phyloP scores from a whole-genome alignment of 805 yeast genomes.

The Kodamaea neixiangensis region DNA sequence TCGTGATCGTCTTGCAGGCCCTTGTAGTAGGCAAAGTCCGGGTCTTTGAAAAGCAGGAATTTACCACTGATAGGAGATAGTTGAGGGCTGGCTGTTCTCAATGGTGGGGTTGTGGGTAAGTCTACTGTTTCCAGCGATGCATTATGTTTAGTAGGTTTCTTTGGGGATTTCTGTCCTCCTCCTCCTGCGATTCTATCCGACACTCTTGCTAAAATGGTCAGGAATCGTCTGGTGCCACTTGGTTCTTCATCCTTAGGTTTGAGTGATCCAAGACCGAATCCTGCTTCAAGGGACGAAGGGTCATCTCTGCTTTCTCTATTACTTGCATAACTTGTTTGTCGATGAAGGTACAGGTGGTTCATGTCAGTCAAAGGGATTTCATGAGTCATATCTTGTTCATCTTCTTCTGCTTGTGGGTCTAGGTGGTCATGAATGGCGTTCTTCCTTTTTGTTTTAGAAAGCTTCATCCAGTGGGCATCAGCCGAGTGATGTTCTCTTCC shows the following conservation, averaged over 20 bases:
- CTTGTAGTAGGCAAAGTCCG: conserved; percentile 1
- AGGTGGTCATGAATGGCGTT: neutral
- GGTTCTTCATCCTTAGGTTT: neutral
- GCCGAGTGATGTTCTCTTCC: conserved; percentile 22
- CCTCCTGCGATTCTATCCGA: conserved; percentile 41
- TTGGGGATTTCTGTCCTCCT: conserved; percentile 13
- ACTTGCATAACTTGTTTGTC: neutral
- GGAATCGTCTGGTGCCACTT: neutral
- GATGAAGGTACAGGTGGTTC: neutral
- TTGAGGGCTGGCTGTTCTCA: neutral
- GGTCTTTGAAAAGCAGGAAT: conserved; percentile 10
- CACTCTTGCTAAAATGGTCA: conserved; percentile 25
- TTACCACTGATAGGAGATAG: neutral
- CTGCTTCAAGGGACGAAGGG: conserved; percentile 9
- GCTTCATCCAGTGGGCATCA: conserved; percentile 9
- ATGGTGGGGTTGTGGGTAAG: neutral
- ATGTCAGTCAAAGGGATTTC: conserved; percentile 5
- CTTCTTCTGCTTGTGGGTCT: neutral
- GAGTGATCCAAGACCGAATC: neutral
- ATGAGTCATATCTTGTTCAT: neutral
- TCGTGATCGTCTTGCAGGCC: neutral
- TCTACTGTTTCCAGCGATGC: neutral
- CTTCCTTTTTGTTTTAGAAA: neutral
- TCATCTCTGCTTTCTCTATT: conserved; percentile 16
- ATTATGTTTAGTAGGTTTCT: neutral